A percentile compares a stretch with the other conserved stretches of the same genome.
Evolutionary conservation across 305 asterid species (phyloP).

Genomic region (Rubia tinctorum): DNA sequence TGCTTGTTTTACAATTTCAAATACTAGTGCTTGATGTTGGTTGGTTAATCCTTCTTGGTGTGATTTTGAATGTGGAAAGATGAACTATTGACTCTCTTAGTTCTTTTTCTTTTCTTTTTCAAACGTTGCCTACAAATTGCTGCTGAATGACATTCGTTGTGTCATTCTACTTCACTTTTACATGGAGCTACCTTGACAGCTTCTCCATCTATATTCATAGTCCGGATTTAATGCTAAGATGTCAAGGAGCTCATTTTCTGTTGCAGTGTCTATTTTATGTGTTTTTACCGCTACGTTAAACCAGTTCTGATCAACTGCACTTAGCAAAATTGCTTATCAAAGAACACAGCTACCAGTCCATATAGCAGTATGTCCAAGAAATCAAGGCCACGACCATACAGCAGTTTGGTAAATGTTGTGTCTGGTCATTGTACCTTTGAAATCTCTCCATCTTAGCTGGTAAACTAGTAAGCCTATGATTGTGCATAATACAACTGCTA

Average conservation of each 20-base stretch:
- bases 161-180: not conserved
- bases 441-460: constrained; percentile 9
- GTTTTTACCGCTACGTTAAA: not conserved
- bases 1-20: too few species aligned
- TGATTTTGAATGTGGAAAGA: not conserved
- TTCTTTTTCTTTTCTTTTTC: not conserved
- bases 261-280: constrained; percentile 11
- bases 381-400: constrained; percentile 15
- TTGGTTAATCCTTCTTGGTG: not conserved
- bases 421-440: constrained; percentile 18
- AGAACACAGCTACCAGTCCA: constrained; percentile 19
- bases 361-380: constrained; percentile 17
- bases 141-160: not conserved
- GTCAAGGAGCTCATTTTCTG: not conserved
- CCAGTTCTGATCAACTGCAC: constrained; percentile 9
- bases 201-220: not conserved
- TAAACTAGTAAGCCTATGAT: not conserved
- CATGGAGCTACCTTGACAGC: not conserved
- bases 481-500: too few species aligned
- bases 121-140: not conserved
- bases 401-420: constrained; percentile 20
- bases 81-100: not conserved
- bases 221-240: constrained; percentile 3
- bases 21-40: not conserved
- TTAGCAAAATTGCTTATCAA: constrained; percentile 15